Base-by-base conservation (phyloP, 176 grass and related monocot species). In the Juncus inflexus region DNA sequence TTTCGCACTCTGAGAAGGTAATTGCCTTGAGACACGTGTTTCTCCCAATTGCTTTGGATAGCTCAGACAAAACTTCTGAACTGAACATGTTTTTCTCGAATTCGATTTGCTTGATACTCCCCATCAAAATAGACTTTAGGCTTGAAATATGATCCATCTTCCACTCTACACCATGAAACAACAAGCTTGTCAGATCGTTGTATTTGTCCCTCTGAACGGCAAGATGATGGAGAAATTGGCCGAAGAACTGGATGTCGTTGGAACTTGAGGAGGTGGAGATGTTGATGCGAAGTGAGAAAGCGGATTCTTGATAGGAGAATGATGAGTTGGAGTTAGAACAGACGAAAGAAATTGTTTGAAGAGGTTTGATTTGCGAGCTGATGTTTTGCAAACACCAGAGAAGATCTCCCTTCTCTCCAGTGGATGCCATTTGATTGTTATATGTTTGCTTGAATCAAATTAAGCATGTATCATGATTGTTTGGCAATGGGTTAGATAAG, bases 121-220 rank as follows among this genome's bases (percentile, higher is more conserved):
- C 55, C 40, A 69, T 62, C 49, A 97, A 62, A 37, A 83, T 54
- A 52, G 77, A 73, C 73, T 77, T 83, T 9, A 91, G 71, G 47
- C 71, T 83, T 43, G 77, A 76, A 52, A 77, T 39, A 39, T 63
- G 79, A 47, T 72, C 76, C 35, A 51, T 61, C 74, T 79, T 62
- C 92, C 92, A 97, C 50, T 81, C 69, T 69, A 97, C 78, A 63
- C 82, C 79, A 72, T 91, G 74, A 78, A 97, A 97, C 60, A 79
- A 68, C 64, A 97, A 69, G 74, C 78, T 79, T 12, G 60, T 41
- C 50, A 91, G 75, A 53, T 77, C 78, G 42, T 72, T 83, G 58
- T 84, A 80, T 7, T 52, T 50, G 59, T 79, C 67, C 62, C 72
- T 78, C 12, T 52, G 58, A 28, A 64, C 65, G 61, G 71, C 67